phyloP scores from a whole-genome alignment of 139 green algal species.

The Eudorina sp. region DNA sequence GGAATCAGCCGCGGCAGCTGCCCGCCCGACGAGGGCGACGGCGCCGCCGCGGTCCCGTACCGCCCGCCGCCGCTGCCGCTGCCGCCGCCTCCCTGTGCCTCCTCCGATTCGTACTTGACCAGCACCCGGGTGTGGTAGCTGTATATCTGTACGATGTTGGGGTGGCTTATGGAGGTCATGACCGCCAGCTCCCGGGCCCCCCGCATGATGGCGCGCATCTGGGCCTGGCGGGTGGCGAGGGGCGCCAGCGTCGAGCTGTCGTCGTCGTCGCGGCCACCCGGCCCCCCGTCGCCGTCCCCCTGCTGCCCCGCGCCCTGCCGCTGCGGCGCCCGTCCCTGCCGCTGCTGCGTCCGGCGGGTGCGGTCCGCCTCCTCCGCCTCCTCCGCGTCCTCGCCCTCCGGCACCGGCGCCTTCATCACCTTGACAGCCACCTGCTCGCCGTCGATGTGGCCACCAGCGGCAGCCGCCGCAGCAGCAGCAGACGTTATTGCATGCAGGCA shows the following conservation, averaged over 20 bases:
- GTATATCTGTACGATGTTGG: slow-evolving; percentile 50
- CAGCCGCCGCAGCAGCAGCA: no score
- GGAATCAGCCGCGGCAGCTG: not conserved
- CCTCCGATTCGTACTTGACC: not conserved
- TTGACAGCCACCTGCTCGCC: slow-evolving; percentile 41
- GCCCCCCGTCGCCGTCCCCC: no score
- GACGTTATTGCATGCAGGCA: no score
- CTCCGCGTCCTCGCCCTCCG: not conserved
- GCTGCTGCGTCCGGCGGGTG: not conserved
- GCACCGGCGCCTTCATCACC: slow-evolving; percentile 7
- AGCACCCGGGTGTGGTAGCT: slow-evolving; percentile 29
- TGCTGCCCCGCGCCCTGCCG: no score
- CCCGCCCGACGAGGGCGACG: no score
- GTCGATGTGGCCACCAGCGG: no score
- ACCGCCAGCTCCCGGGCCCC: slow-evolving; percentile 42
- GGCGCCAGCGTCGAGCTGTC: not conserved
- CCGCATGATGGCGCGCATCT: slow-evolving; percentile 37
- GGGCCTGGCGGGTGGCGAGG: slow-evolving; percentile 5
- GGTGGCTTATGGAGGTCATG: slow-evolving; percentile 36
- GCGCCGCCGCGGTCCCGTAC: no score
- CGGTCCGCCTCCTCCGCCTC: not conserved
- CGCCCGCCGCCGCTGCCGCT: not conserved
- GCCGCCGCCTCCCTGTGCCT: not conserved
- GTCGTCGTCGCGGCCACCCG: not conserved
- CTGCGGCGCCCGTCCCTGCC: not conserved